Base-by-base conservation (phyloP, 257 asterid genomes). In the Euphrasia confusa region DNA sequence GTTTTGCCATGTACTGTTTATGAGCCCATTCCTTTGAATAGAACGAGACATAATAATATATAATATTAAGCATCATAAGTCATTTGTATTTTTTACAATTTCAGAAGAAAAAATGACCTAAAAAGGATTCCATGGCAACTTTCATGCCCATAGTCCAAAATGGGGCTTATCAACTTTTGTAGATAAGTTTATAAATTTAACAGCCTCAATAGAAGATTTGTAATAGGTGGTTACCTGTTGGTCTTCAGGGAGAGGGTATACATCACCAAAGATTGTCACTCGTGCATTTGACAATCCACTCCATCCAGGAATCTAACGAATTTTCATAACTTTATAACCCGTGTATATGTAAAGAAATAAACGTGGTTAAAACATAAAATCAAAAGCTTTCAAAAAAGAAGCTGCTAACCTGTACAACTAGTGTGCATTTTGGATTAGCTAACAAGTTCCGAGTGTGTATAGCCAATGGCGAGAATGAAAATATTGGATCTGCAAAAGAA, bases 281-380 rank as follows among this genome's bases (percentile, higher is more conserved):
- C 99, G 84, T 63, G 99, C 96, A 74, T 93, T 93, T 69, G 99
- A 89, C 77, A 93, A 77, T 79, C 99, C 87, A 85, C 96, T 87
- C 99, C 99, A 93, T 66, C 99, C 99, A 65, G 96, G 99, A 64
- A 87, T 85, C 99, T 93, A 63, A 26, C 65, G 10, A 62, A 64
- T 42, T 64, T 63, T 47, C 52, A 54, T 33, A 62, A 70, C 57
- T 73, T 69, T 10, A 66, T 45, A 75, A 60, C 40, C 45, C 49
- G 28, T 9, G 57, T 55, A 33, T 66, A 58, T 35, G n/a, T 10
- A 45, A 68, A 70, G 58, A 54, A 53, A 63, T 8, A 64, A 52
- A 61, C 49, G 52, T 10, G 8, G 48, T 37, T 37, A 40, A 28
- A 70, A 47, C 30, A 71, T 30, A 61, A 61, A 68, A 26, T 33